These are phyloP conservation scores for Hyaloscypha hepaticicola DNA, from an alignment of 495 filamentous ascomycete species.

Conservation along the genomic window DNA sequence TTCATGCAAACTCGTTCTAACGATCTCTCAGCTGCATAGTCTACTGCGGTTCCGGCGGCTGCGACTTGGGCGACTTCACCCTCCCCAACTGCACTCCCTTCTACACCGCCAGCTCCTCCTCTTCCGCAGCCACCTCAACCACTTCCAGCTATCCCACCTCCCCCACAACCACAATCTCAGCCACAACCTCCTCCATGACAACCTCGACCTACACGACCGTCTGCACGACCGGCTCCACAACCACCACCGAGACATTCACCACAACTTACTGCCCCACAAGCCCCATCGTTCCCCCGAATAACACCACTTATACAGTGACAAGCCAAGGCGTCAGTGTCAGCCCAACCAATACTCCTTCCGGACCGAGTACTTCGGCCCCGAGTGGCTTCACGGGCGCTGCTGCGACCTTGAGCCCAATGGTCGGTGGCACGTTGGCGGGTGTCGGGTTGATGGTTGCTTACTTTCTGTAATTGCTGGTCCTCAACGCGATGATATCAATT, in stretches of 20 bases:
- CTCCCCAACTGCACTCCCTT: constrained; percentile 22
- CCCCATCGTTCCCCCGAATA: constrained; percentile 2
- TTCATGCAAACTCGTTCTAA: constrained; percentile 4
- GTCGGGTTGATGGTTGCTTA: constrained; percentile 25
- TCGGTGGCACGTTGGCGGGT: constrained; percentile 20
- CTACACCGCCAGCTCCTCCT: constrained; percentile 12
- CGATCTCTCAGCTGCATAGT: constrained; percentile 22
- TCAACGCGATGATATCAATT: background rate
- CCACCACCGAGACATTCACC: constrained; percentile 14
- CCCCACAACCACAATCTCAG: constrained; percentile 2
- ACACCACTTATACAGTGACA: background rate
- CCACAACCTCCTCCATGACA: background rate
- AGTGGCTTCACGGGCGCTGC: constrained; percentile 18
- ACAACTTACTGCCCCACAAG: constrained; percentile 9
- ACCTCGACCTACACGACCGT: constrained; percentile 8
- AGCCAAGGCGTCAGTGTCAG: background rate
- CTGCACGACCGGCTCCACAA: constrained; percentile 8
- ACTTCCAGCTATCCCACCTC: background rate
- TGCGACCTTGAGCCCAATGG: constrained; percentile 7
- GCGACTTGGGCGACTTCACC: constrained; percentile 8
- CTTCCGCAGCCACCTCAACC: background rate
- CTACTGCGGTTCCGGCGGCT: constrained; percentile 19
- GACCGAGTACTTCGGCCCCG: background rate
- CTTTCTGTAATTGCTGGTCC: constrained; percentile 30
- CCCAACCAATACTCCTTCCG: constrained; percentile 12